These are phyloP conservation scores for Phaeotremella skinneri DNA, from an alignment of 768 basidiomycete species.

Conservation along the genomic window DNA sequence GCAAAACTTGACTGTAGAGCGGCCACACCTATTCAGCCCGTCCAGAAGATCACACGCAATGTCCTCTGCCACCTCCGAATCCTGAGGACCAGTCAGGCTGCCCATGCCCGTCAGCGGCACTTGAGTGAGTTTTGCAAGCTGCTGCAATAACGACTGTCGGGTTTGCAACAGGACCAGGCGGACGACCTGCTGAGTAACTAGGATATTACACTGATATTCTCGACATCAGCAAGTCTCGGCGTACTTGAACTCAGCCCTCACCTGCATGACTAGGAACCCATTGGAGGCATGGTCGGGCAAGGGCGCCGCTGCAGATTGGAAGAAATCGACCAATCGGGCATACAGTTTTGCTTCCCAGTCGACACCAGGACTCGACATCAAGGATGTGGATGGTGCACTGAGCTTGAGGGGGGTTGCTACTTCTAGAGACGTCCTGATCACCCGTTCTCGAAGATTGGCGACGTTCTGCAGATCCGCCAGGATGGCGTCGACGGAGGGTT, in stretches of 20 bases:
- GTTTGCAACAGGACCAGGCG: constrained; percentile 46
- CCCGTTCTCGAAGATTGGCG: constrained; percentile 33
- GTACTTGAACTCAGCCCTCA: constrained; percentile 2
- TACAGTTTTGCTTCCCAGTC: constrained; percentile 37
- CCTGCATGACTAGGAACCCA: constrained; percentile 41
- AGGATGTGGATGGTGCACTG: constrained; percentile 26
- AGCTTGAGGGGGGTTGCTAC: constrained; percentile 28
- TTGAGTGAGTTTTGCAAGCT: constrained; percentile 38
- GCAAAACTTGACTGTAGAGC: background rate
- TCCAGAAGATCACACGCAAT: constrained; percentile 46
- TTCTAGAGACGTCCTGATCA: constrained; percentile 25
- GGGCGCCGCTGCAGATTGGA: constrained; percentile 25
- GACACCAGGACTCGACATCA: constrained; percentile 28
- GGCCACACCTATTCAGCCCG: constrained; percentile 39
- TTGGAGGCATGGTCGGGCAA: constrained; percentile 34
- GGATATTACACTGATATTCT: constrained; percentile 38
- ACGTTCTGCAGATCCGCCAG: constrained; percentile 36
- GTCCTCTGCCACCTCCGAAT: constrained; percentile 29
- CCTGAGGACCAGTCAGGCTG: constrained; percentile 15
- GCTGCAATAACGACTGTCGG: constrained; percentile 34
- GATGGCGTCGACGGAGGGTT: constrained; percentile 33
- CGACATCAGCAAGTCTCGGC: background rate
- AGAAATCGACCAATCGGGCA: constrained; percentile 35
- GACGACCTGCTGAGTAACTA: constrained; percentile 46
- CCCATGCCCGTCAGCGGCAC: constrained; percentile 23